These are phyloP conservation scores for Spinacia oleracea DNA, from an alignment of 179 eudicot species.

Conservation along the genomic window DNA sequence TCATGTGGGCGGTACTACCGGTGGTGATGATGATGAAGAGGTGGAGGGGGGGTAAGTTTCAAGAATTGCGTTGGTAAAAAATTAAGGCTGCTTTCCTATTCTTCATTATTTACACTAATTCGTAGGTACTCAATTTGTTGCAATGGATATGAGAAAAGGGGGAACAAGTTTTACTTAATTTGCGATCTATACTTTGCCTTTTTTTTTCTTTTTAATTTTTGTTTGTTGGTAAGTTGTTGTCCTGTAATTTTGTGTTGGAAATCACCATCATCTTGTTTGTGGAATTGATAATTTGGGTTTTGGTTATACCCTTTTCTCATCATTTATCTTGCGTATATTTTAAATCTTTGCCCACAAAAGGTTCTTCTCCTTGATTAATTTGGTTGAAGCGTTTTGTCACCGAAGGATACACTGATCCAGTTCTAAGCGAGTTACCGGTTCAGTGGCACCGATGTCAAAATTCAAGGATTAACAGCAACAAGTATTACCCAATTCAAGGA, in stretches of 20 bases:
- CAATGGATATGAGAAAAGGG: slow-evolving; percentile 7
- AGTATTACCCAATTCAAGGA: too few species aligned
- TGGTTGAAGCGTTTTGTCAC: too few species aligned
- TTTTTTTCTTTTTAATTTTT: slow-evolving; percentile 3
- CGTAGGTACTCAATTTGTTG: neutral
- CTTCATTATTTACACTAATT: too few species aligned
- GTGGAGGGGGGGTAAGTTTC: slow-evolving; percentile 17
- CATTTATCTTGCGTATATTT: neutral
- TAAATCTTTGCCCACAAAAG: neutral
- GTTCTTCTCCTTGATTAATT: too few species aligned
- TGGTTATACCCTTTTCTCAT: slow-evolving; percentile 5
- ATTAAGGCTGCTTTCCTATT: too few species aligned
- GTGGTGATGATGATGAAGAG: slow-evolving; percentile 33
- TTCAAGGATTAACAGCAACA: too few species aligned
- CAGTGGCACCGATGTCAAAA: too few species aligned
- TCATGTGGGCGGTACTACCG: slow-evolving; percentile 71
- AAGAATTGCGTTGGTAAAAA: slow-evolving; percentile 64
- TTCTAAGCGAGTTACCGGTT: too few species aligned
- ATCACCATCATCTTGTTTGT: slow-evolving; percentile 13
- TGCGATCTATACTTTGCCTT: slow-evolving; percentile 9
- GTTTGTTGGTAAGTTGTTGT: slow-evolving; percentile 17
- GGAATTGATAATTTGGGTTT: slow-evolving; percentile 14
- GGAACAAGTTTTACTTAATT: neutral
- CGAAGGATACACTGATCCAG: too few species aligned
- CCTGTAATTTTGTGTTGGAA: slow-evolving; percentile 23